Base-by-base conservation (phyloP, 106 monocot genomes). In the Dendrobium officinale region DNA sequence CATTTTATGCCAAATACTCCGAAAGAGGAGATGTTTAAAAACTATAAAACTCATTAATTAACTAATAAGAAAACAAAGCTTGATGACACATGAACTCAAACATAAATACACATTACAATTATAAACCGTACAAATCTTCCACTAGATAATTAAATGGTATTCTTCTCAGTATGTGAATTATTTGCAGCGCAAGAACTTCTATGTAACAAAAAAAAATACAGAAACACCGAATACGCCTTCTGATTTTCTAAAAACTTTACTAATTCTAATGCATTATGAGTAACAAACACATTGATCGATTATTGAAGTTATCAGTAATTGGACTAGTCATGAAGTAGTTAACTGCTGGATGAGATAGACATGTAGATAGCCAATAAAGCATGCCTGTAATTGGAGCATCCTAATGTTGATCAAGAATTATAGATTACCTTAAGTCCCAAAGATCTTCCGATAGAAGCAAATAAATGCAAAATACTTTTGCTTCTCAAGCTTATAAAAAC, bases 391-490 rank as follows among this genome's bases (percentile, higher is more conserved):
- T 15, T 33, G 20, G 22, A 37, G 70, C 13, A 37, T 70, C 16
- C 37, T n/a, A 41, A n/a, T 29, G 64, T 10, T 44, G 33, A 64
- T 40, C 42, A 48, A 24, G 73, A 83, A 51, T 19, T 41, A 18
- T 44, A 43, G 24, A n/a, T 49, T 83, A 99, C 99, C 93, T 95
- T 85, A 2, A 95, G 86, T 20, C 99, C 95, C 68, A 95, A 79
- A 84, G 90, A 95, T 66, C 81, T 90, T 79, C 95, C 99, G 78
- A 81, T 85, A 55, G 95, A 93, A 72, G 95, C 93, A 87, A 99
- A 95, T 75, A 95, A 87, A 72, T 99, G 93, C 77, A 95, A 86
- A 29, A 99, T 89, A 87, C 99, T 95, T 90, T 90, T 99, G 82
- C 84, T 93, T 85, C 95, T 88, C 85, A 99, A 85, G 75, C 80